These are phyloP conservation scores for Urostyla sp. DNA, from an alignment of 73 alveolate genomes.

Conservation along the genomic window DNA sequence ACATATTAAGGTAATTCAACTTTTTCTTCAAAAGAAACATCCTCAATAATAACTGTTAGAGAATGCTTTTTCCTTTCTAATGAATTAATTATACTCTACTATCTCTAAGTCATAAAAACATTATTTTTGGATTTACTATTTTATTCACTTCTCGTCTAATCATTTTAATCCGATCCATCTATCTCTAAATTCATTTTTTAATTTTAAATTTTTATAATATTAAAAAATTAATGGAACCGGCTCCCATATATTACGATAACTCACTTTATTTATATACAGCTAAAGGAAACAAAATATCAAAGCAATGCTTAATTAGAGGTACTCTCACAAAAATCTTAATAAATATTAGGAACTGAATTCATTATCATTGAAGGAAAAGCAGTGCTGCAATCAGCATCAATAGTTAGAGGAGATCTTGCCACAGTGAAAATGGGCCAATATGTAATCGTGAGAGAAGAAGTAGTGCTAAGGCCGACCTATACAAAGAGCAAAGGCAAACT, in stretches of 20 bases:
- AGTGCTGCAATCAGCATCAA: constrained; percentile 66
- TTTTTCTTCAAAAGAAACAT: too few relatives aligned
- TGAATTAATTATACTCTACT: neutral
- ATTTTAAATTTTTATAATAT: neutral
- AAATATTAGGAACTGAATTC: constrained; percentile 59
- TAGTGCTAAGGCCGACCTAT: constrained; percentile 84
- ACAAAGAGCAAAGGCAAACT: constrained; percentile 71
- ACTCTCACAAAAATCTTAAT: neutral
- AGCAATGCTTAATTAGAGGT: constrained; percentile 40
- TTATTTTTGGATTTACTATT: constrained; percentile 7
- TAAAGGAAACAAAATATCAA: constrained; percentile 28
- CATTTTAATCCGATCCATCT: too few relatives aligned
- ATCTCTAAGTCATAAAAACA: constrained; percentile 3
- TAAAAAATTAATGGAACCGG: constrained; percentile 41
- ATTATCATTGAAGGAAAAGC: constrained; percentile 71
- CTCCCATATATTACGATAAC: constrained; percentile 37
- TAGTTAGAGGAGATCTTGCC: constrained; percentile 85
- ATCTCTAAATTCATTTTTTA: neutral
- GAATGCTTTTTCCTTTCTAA: neutral
- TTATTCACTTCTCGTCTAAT: constrained; percentile 10
- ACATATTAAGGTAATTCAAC: too few relatives aligned
- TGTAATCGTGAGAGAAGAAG: constrained; percentile 77
- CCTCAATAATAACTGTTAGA: neutral
- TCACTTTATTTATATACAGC: constrained; percentile 23
- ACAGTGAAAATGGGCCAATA: constrained; percentile 76